phyloP scores from a whole-genome alignment of 139 green algal genomes.

The Raphidocelis subcapitata region DNA sequence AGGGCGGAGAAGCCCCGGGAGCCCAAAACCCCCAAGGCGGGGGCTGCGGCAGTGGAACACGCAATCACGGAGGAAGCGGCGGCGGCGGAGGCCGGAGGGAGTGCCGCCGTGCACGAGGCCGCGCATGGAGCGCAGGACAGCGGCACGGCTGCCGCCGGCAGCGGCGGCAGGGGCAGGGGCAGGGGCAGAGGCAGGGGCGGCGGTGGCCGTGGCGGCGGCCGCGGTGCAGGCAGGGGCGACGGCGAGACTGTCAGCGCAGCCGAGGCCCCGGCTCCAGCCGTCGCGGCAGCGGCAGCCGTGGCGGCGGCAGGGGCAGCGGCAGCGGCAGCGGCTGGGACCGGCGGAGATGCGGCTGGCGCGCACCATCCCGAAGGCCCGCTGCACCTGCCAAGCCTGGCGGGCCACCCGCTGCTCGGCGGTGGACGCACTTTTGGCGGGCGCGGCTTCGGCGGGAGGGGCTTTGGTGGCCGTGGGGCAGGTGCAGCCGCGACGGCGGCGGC shows the following conservation, averaged over 20 bases:
- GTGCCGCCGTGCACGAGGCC: neutral
- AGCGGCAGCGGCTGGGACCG: too few relatives aligned
- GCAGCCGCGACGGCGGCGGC: neutral
- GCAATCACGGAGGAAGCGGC: too few relatives aligned
- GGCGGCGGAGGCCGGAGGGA: neutral
- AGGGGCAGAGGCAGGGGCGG: conserved; percentile 20
- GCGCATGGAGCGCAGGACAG: neutral
- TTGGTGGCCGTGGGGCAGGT: neutral
- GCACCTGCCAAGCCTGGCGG: neutral
- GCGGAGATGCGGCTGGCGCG: neutral
- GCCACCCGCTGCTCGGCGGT: neutral
- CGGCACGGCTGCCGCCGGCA: neutral
- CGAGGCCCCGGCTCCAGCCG: too few relatives aligned
- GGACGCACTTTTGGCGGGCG: neutral
- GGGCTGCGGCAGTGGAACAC: neutral
- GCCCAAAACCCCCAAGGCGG: neutral
- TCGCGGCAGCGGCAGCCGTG: conserved; percentile 3
- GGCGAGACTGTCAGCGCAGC: too few relatives aligned
- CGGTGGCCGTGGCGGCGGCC: neutral
- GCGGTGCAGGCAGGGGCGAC: neutral
- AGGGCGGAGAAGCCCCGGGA: neutral
- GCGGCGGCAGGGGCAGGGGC: neutral
- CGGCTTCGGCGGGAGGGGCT: neutral
- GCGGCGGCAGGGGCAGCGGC: neutral
- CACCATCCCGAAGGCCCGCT: neutral